phyloP scores from a whole-genome alignment of 2,329 filamentous ascomycete species.

The Aspergillus sp. region DNA sequence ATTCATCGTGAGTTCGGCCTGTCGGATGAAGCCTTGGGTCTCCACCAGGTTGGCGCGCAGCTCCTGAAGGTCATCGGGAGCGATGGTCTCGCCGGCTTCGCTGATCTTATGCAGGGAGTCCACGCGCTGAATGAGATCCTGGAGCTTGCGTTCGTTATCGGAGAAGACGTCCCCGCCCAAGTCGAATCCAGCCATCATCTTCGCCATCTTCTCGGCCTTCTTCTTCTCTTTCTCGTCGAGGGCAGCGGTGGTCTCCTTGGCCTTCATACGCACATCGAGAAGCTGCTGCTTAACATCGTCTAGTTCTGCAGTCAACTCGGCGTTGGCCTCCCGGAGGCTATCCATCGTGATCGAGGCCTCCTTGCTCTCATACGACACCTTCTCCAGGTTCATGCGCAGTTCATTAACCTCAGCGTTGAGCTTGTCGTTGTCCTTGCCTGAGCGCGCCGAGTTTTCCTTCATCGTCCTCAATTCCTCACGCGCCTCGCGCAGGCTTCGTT shows the following conservation, averaged over 20 bases:
- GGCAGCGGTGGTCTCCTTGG: conserved; percentile 86
- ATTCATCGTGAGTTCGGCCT: conserved; percentile 84
- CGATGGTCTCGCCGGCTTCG: conserved; percentile 72
- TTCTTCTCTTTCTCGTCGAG: conserved; percentile 97
- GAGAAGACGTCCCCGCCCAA: conserved; percentile 90
- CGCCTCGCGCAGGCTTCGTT: conserved; percentile 76
- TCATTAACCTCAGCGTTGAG: conserved; percentile 85
- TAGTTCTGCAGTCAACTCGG: conserved; percentile 85
- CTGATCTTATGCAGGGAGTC: conserved; percentile 76
- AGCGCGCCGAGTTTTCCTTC: conserved; percentile 80
- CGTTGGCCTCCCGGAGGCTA: conserved; percentile 90
- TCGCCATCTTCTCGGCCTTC: conserved; percentile 98
- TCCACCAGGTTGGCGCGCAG: conserved; percentile 79
- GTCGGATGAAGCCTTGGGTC: conserved; percentile 87
- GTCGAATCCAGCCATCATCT: conserved; percentile 99
- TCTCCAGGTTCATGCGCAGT: conserved; percentile 94
- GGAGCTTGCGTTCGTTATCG: conserved; percentile 83
- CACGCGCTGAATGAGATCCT: conserved; percentile 78
- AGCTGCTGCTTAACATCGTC: conserved; percentile 96
- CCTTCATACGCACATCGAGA: conserved; percentile 92
- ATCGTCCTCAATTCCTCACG: conserved; percentile 83
- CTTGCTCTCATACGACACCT: conserved; percentile 92
- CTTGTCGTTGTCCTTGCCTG: conserved; percentile 86
- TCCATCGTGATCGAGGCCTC: conserved; percentile 98
- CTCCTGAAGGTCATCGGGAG: conserved; percentile 75